Evolutionary conservation across 192 early-diverging fungal species (phyloP), one percentile per base, ranked within the genome.

Genomic region (Coemansia sp.): DNA sequence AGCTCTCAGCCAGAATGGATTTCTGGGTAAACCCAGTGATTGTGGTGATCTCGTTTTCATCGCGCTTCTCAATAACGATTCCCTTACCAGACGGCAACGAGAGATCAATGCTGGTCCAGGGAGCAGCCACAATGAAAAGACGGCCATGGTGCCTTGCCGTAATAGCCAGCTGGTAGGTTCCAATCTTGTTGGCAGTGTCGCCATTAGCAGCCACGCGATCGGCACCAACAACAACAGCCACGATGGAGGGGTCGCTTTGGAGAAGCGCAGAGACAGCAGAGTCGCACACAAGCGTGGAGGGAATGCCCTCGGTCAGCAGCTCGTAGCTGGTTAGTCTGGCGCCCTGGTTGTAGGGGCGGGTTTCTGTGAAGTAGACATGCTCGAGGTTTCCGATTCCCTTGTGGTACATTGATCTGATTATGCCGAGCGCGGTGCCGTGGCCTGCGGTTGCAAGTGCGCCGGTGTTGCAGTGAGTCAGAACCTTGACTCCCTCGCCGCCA

Each of bases 111-210:
- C 92, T 92, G 4, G 95, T 97, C 0, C 88, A 85, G 7, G 97
- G 97, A 0, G 97, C 97, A n/a, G 97, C 96, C 1, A 99, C 97
- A 57, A 99, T 92, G 69, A 99, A 98, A 19, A 85, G 86, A 6
- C 95, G 85, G 16, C 84, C 84, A 72, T 98, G 95, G 76, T 89
- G 87, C 50, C 84, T 85, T 10, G 97, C 97, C 9, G 92, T 84
- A 65, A 99, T 95, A 21, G 97, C 96, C 54, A 99, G 79, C 72
- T 99, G 97, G 65, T 98, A 99, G 7, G 96, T 99, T 13, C 97
- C 97, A 64, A 99, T 98, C 76, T 98, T 99, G 83, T 98, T 98
- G 38, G 96, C 95, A 0, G 96, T 98, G 68, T 99, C 97, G 49
- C 97, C 97, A 72, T 98, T 99, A 9, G 89, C 88, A 8, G 96